Base-by-base conservation (phyloP, 805 yeast genomes). In the Debaryomyces prosopidis region DNA sequence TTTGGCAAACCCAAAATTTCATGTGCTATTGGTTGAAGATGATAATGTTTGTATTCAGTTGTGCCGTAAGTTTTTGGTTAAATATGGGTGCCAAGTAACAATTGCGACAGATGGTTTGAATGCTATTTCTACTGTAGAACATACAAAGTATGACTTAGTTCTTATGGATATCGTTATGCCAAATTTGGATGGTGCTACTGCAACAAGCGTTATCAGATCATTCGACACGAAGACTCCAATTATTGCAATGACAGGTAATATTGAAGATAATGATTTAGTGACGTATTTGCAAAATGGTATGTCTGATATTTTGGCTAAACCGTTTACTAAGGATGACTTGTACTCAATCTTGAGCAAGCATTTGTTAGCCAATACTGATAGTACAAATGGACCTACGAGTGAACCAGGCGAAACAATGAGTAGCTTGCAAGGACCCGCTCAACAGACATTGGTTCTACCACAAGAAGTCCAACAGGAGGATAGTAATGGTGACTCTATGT, bases 151-250 rank as follows among this genome's bases (percentile, higher is more conserved):
- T 57, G 96, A 86, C 64, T 68, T 87, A 47, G 92, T 87, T 1
- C 63, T 87, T 36, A 87, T 87, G 96, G 96, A 87, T 66, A 87
- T 87, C 42, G 92, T 87, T 17, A 87, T 87, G 94, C 96, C 96
- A 10, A 87, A 85, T 60, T 65, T 87, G 54, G 89, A 89, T 69
- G 89, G 97, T 57, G 90, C 91, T 16, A 84, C 96, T 2, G 97
- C 97, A 1, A 87, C 97, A 1, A 85, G 92, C 34, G 82, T 92
- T 36, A 89, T 94, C 39, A 76, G 98, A 54, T 82, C 85, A 15
- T 88, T 89, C 60, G 96, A 90, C 63, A 80, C 81, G 16, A 79
- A 78, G 43, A 89, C 97, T 0, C 98, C 98, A 10, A 88, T 94
- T 50, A 85, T 94, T 53, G 95, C 96, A 26, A 89, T 89, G 96